Conservation (phyloP, 345 rosid genomes). For the Moricandia moricandioides region DNA sequence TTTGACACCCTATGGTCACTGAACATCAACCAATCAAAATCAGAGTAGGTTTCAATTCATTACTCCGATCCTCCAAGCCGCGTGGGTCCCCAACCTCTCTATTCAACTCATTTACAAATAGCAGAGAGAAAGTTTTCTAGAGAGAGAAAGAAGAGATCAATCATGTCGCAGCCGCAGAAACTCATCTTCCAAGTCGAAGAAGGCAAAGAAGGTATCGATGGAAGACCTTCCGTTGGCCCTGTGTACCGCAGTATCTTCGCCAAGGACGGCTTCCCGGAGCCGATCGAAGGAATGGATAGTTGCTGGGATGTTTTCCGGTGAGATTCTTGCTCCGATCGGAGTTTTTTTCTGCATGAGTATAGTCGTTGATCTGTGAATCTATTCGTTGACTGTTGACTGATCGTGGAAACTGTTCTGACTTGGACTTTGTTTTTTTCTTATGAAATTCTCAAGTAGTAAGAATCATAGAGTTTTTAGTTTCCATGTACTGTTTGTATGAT, state of each 20-base stretch:
- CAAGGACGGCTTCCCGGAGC: slow-evolving; percentile 73
- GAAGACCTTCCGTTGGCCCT: slow-evolving; percentile 71
- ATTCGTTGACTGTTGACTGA: slow-evolving; percentile 20
- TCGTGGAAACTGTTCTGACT: slow-evolving; percentile 23
- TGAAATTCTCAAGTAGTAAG: neutral
- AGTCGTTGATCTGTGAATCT: neutral
- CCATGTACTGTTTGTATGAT: neutral
- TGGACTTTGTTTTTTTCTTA: neutral
- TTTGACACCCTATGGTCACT: slow-evolving; percentile 17
- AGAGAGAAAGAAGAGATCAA: slow-evolving; percentile 20
- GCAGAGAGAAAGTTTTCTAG: slow-evolving; percentile 8
- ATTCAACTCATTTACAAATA: neutral
- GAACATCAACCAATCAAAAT: slow-evolving; percentile 28
- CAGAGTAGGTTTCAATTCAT: slow-evolving; percentile 5
- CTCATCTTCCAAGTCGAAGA: slow-evolving; percentile 58
- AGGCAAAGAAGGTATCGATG: slow-evolving; percentile 53
- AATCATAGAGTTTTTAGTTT: neutral
- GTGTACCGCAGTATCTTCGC: slow-evolving; percentile 74
- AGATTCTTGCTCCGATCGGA: slow-evolving; percentile 8
- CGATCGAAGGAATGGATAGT: slow-evolving; percentile 66
- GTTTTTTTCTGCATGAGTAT: neutral
- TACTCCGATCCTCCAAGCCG: slow-evolving; percentile 21
- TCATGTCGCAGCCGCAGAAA: slow-evolving; percentile 44
- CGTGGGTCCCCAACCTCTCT: slow-evolving; percentile 22
- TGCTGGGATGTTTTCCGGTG: slow-evolving; percentile 96